Evolutionary conservation across 169 alveolate species (phyloP).

Genomic region (Eimeria falciformis): DNA sequence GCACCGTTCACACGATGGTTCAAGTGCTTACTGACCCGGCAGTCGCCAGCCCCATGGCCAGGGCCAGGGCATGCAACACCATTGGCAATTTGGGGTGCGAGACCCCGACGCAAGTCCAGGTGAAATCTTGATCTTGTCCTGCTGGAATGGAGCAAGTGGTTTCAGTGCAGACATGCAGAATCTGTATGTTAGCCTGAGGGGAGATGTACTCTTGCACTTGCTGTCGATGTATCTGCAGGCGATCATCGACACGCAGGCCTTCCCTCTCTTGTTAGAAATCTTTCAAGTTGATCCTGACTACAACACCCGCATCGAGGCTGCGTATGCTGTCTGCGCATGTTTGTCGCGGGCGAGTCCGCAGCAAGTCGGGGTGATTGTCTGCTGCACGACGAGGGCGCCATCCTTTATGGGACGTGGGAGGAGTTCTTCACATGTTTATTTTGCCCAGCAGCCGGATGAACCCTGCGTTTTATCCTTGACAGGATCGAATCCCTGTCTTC

Average conservation of each 20-base stretch:
- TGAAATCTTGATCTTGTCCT: no score
- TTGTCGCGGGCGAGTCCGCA: constrained; percentile 86
- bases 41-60: constrained; percentile 83
- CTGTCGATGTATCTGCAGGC: constrained; percentile 83
- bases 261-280: constrained; percentile 86
- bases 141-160: no score
- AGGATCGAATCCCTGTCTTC: constrained; percentile 82
- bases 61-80: constrained; percentile 91
- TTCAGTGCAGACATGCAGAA: no score
- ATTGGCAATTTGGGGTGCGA: constrained; percentile 92
- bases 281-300: constrained; percentile 87
- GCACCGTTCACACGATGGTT: constrained; percentile 86
- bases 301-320: constrained; percentile 90
- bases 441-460: constrained; percentile 64
- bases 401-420: constrained; percentile 66
- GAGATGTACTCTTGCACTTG: neutral
- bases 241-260: constrained; percentile 87
- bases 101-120: constrained; percentile 85
- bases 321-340: constrained; percentile 93
- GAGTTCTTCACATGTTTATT: constrained; percentile 24
- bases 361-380: constrained; percentile 90
- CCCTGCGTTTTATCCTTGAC: constrained; percentile 74
- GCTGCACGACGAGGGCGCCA: constrained; percentile 86
- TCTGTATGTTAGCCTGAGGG: neutral
- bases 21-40: constrained; percentile 86